Conservation (phyloP, 2,329 filamentous ascomycete species). For the Xylariaceae sp. region DNA sequence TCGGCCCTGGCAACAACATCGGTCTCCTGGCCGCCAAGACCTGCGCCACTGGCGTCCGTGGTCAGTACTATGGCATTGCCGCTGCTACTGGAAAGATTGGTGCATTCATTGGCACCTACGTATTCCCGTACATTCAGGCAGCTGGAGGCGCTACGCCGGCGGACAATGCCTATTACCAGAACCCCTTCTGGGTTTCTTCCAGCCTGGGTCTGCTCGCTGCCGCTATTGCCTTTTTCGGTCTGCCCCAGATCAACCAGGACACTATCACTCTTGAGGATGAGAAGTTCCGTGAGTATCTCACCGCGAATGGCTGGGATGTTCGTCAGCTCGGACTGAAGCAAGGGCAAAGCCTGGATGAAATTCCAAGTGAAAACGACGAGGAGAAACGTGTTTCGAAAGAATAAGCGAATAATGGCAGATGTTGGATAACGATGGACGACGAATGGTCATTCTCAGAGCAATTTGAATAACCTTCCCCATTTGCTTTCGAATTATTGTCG, state of each 20-base stretch:
- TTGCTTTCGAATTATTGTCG: too few species aligned
- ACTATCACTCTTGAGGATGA: slow-evolving; percentile 78
- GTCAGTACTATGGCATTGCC: slow-evolving; percentile 68
- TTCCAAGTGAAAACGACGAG: too few species aligned
- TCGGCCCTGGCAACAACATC: slow-evolving; percentile 90
- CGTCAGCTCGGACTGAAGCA: slow-evolving; percentile 47
- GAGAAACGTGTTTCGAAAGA: too few species aligned
- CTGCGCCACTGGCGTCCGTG: slow-evolving; percentile 82
- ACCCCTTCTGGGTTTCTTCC: slow-evolving; percentile 86
- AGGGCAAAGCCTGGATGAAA: slow-evolving; percentile 30
- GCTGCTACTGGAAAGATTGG: slow-evolving; percentile 74
- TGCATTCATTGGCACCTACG: slow-evolving; percentile 82
- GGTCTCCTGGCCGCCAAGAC: slow-evolving; percentile 84
- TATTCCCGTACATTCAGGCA: slow-evolving; percentile 71
- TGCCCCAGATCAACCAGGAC: slow-evolving; percentile 80
- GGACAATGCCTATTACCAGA: slow-evolving; percentile 64
- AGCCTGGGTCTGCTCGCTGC: slow-evolving; percentile 75
- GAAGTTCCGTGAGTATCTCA: slow-evolving; percentile 71
- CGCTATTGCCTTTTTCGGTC: slow-evolving; percentile 58
- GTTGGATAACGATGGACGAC: too few species aligned
- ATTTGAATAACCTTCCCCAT: too few species aligned
- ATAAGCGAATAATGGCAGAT: too few species aligned
- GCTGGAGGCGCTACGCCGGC: slow-evolving; percentile 48
- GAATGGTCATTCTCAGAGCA: too few species aligned
- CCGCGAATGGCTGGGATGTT: slow-evolving; percentile 73